Evolutionary conservation across 78 protist genomes (phyloP).

Genomic region (slime mould (Dictyostelium discoideum)): DNA sequence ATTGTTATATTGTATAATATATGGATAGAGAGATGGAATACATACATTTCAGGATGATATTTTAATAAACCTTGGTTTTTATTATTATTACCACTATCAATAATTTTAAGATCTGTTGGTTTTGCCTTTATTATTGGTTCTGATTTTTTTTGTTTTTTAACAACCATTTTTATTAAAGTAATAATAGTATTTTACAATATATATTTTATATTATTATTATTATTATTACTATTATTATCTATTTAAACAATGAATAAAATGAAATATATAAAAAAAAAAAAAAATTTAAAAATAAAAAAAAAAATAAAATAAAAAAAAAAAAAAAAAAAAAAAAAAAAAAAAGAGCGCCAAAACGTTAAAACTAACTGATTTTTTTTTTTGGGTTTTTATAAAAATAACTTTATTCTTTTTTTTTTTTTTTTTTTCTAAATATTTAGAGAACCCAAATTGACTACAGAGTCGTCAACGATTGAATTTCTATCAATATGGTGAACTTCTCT

Average conservation of each 20-base stretch:
- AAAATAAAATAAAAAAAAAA: neutral
- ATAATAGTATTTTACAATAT: neutral
- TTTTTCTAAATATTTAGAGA: constrained; percentile 41
- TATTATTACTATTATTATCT: neutral
- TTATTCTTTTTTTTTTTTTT: constrained; percentile 26
- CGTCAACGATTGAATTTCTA: constrained; percentile 38
- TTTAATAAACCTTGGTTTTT: neutral
- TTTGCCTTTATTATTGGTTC: neutral
- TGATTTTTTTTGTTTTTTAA: neutral
- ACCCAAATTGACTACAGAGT: constrained; percentile 24
- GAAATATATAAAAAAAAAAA: neutral
- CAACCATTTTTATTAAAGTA: neutral
- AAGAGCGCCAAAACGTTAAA: constrained; percentile 1
- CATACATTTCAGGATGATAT: constrained; percentile 1
- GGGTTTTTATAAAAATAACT: neutral
- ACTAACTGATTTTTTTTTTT: neutral
- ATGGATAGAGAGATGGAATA: neutral
- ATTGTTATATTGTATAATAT: too few species aligned
- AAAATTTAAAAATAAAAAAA: neutral
- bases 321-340: neutral
- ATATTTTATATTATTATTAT: neutral
- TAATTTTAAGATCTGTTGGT: neutral
- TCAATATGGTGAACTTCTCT: constrained; percentile 35
- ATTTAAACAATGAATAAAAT: neutral
- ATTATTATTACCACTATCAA: neutral